Percentiles rank a stretch among this genome's conserved stretches.
Evolutionary conservation across 1,139 yeast genomes (phyloP).

Genomic region (Geotrichum candidum): DNA sequence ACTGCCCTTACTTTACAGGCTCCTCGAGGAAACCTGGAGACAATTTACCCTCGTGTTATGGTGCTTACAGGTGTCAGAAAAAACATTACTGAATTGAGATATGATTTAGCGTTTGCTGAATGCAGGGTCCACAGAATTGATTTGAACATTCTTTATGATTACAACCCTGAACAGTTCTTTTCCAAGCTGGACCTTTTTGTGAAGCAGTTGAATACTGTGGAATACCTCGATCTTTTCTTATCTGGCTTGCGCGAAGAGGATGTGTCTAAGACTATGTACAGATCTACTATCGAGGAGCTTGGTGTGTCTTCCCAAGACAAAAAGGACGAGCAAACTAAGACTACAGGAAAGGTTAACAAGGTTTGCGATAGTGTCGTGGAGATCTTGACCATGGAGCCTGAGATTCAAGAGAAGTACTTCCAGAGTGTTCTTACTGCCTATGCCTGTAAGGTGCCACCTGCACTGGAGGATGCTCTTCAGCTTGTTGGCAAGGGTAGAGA

Average conservation of each 20-base stretch:
- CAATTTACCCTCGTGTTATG: constrained; percentile 88
- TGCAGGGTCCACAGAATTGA: constrained; percentile 92
- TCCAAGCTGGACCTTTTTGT: constrained; percentile 63
- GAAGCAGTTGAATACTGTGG: constrained; percentile 62
- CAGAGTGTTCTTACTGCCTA: constrained; percentile 86
- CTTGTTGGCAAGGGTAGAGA: constrained; percentile 47
- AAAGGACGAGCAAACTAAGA: background rate
- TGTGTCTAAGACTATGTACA: constrained; percentile 75
- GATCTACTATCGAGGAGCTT: constrained; percentile 48
- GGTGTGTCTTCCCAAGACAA: background rate
- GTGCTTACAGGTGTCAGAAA: constrained; percentile 78
- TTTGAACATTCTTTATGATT: constrained; percentile 83
- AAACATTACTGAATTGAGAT: constrained; percentile 52
- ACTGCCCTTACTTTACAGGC: constrained; percentile 86
- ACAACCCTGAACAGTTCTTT: constrained; percentile 64
- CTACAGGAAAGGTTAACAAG: constrained; percentile 55
- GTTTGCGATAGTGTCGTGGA: constrained; percentile 67
- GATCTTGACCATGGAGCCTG: constrained; percentile 45
- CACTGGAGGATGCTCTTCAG: constrained; percentile 63
- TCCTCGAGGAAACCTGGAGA: constrained; percentile 92
- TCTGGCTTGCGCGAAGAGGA: constrained; percentile 85
- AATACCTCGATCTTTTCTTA: constrained; percentile 77
- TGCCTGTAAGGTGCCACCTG: constrained; percentile 88
- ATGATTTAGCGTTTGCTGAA: constrained; percentile 64
- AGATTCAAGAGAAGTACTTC: constrained; percentile 52